Conservation (phyloP, 768 basidiomycete species). For the Tylopilus sp. region DNA sequence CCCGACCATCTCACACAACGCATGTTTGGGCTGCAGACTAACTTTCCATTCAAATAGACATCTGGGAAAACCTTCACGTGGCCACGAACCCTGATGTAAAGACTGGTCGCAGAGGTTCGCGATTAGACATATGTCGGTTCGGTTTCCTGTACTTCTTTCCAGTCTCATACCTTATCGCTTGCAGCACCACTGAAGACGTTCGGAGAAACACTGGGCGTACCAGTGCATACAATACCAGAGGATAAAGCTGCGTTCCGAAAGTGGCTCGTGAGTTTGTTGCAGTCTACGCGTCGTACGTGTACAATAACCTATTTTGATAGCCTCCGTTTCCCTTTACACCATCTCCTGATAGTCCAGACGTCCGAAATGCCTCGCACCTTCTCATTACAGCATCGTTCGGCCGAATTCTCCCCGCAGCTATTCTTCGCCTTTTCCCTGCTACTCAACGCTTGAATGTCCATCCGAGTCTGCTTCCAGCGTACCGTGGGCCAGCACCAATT, state of each 20-base stretch:
- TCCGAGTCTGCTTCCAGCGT: slow-evolving; percentile 80
- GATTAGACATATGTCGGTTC: slow-evolving; percentile 50
- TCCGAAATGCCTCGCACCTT: slow-evolving; percentile 44
- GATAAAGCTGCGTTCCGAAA: slow-evolving; percentile 54
- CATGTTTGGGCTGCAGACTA: slow-evolving; percentile 1
- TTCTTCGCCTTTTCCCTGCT: slow-evolving; percentile 60
- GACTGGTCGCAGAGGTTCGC: slow-evolving; percentile 58
- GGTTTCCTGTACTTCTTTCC: background rate
- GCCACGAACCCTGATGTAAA: slow-evolving; percentile 70
- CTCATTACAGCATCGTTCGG: slow-evolving; percentile 91
- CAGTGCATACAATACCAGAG: slow-evolving; percentile 59
- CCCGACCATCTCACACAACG: too few relatives aligned
- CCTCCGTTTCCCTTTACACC: slow-evolving; percentile 38
- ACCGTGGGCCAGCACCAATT: slow-evolving; percentile 90
- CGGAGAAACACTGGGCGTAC: slow-evolving; percentile 50
- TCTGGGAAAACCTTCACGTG: slow-evolving; percentile 68
- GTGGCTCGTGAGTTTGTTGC: slow-evolving; percentile 51
- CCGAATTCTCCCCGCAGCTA: slow-evolving; percentile 64
- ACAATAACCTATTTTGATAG: slow-evolving; percentile 30
- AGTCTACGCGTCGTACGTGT: background rate
- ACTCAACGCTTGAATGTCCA: slow-evolving; percentile 78
- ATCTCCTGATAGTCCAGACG: background rate
- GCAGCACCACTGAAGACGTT: slow-evolving; percentile 69
- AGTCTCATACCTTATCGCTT: background rate
- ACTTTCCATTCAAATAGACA: slow-evolving; percentile 46